phyloP scores from a whole-genome alignment of 1,139 yeast genomes.

The Suzukiozyma palmioleophila region DNA sequence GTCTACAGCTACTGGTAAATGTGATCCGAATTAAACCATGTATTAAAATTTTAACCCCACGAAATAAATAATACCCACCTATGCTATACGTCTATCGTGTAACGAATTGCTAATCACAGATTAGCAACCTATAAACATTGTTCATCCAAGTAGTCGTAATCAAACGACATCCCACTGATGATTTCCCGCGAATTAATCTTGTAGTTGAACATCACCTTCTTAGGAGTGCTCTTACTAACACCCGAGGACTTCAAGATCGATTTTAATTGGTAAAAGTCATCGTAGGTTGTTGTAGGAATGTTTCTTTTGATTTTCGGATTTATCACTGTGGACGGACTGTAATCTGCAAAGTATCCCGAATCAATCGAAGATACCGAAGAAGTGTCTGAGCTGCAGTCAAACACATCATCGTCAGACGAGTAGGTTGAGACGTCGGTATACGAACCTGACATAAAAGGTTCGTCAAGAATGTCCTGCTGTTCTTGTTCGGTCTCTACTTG shows the following conservation, averaged over 20 bases:
- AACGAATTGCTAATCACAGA: background rate
- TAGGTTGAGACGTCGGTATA: background rate
- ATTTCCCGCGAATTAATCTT: conserved; percentile 41
- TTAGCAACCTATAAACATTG: conserved; percentile 9
- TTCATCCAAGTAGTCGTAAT: conserved; percentile 41
- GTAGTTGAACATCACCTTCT: conserved; percentile 37
- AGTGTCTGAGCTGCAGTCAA: conserved; percentile 1
- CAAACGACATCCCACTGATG: conserved; percentile 39
- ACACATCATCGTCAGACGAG: conserved; percentile 1
- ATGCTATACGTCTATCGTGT: background rate
- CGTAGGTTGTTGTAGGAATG: conserved; percentile 6
- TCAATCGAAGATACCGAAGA: conserved; percentile 3
- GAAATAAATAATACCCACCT: background rate
- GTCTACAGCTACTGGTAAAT: too few species aligned
- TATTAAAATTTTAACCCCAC: background rate
- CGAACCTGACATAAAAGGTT: background rate
- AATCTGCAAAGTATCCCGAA: conserved; percentile 3
- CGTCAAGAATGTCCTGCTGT: conserved; percentile 4
- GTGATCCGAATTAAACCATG: too few species aligned
- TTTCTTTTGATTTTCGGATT: background rate
- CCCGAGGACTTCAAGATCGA: conserved; percentile 5
- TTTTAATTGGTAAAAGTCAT: conserved; percentile 16
- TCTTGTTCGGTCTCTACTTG: background rate
- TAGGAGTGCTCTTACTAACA: conserved; percentile 8
- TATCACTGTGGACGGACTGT: background rate